These are phyloP conservation scores for Aspergillus ostianus DNA, from an alignment of 495 filamentous ascomycete genomes.

Conservation along the genomic window DNA sequence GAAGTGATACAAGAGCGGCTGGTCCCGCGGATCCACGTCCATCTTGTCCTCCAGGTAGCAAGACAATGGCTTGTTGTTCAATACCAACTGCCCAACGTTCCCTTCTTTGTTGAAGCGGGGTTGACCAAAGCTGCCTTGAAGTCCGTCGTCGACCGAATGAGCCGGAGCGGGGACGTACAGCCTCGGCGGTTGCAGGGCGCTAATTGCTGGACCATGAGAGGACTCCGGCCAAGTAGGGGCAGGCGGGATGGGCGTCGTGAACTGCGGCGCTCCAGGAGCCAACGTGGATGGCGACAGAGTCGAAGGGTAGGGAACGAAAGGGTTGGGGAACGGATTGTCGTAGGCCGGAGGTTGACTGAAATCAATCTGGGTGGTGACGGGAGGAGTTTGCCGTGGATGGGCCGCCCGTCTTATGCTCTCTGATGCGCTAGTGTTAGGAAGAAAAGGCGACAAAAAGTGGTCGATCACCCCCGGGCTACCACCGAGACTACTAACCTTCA, in stretches of 20 bases:
- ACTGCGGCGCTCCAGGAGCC: too few species aligned
- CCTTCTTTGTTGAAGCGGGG: background rate
- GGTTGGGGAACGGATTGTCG: background rate
- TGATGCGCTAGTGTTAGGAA: background rate
- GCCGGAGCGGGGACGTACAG: too few species aligned
- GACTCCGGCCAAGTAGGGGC: too few species aligned
- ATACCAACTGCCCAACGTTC: background rate
- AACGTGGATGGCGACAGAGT: background rate
- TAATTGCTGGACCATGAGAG: too few species aligned
- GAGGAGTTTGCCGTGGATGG: background rate
- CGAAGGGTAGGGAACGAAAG: background rate
- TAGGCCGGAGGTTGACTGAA: constrained; percentile 4
- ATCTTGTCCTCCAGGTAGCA: constrained; percentile 61
- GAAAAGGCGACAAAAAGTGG: too few species aligned
- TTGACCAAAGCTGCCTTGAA: too few species aligned
- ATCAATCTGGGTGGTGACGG: background rate
- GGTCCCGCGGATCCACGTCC: constrained; percentile 78
- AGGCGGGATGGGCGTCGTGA: too few species aligned
- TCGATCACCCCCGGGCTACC: constrained; percentile 32
- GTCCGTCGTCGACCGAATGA: too few species aligned
- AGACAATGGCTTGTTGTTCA: constrained; percentile 3
- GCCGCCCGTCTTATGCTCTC: background rate
- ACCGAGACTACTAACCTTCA: constrained; percentile 25
- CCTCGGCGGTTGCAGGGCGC: too few species aligned
- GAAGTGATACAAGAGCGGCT: constrained; percentile 84